phyloP scores from a whole-genome alignment of 345 rosid genomes.

The Populus simonii region DNA sequence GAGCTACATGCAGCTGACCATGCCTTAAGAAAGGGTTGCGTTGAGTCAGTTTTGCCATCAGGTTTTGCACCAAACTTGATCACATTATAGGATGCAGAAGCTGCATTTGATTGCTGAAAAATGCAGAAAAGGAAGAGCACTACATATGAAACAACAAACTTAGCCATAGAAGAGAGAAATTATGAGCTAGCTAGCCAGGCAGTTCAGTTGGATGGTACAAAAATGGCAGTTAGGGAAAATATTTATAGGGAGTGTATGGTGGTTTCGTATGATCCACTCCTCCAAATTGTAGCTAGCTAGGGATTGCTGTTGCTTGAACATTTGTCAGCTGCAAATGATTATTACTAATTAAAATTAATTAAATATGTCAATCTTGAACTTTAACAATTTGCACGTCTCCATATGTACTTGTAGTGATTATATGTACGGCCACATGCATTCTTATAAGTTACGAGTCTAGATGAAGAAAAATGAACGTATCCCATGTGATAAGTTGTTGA shows the following conservation, averaged over 20 bases:
- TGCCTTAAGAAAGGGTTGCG: conserved; percentile 43
- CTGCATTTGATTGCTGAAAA: neutral
- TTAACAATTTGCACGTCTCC: neutral
- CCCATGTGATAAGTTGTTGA: neutral
- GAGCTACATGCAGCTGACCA: conserved; percentile 59
- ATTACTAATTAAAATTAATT: neutral
- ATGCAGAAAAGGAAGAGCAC: neutral
- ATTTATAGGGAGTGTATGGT: neutral
- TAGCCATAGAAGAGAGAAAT: neutral
- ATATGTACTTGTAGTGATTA: neutral
- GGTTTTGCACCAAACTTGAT: conserved; percentile 57
- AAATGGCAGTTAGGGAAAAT: neutral
- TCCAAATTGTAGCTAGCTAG: neutral
- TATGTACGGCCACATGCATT: neutral
- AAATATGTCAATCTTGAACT: neutral
- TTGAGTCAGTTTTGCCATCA: conserved; percentile 51
- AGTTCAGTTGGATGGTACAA: neutral
- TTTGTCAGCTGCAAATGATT: neutral
- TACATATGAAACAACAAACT: neutral
- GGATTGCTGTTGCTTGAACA: too few species aligned
- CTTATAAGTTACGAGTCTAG: neutral
- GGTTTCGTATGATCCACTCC: neutral
- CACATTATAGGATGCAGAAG: conserved; percentile 41
- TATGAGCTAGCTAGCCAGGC: neutral
- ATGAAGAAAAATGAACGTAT: neutral